A percentile compares a stretch with the other conserved stretches of the same genome.
Conservation (phyloP, 768 basidiomycete species). For the Rhizopogon rudus region DNA sequence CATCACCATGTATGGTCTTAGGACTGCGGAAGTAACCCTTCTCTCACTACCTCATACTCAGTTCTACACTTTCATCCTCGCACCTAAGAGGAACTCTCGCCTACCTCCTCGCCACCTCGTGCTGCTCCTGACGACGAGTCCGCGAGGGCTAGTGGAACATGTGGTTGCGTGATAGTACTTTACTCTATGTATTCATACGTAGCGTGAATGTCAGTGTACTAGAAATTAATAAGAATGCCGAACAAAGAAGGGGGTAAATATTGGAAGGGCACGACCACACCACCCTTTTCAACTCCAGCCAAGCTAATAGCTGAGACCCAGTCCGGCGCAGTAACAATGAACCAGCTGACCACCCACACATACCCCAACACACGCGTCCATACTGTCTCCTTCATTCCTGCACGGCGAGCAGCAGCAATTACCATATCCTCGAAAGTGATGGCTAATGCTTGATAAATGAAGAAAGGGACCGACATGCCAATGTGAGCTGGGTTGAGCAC, state of each 20-base stretch:
- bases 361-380: constrained; percentile 15
- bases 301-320: neutral
- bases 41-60: too few relatives aligned
- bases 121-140: too few relatives aligned
- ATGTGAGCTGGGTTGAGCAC: constrained; percentile 12
- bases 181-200: too few relatives aligned
- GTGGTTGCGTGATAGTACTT: too few relatives aligned
- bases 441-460: constrained; percentile 26
- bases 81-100: too few relatives aligned
- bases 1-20: too few relatives aligned
- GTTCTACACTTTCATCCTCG: too few relatives aligned
- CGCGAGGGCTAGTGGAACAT: too few relatives aligned
- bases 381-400: constrained; percentile 7
- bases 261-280: neutral
- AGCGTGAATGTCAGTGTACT: too few relatives aligned
- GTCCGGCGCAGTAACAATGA: constrained; percentile 1
- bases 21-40: too few relatives aligned
- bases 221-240: neutral
- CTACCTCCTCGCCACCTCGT: too few relatives aligned
- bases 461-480: constrained; percentile 14
- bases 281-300: neutral
- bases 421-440: constrained; percentile 31
- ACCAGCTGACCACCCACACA: constrained; percentile 25
- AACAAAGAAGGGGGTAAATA: neutral
- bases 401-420: constrained; percentile 12